Base-by-base conservation (phyloP, 345 rosid genomes). In the Salix purpurea region DNA sequence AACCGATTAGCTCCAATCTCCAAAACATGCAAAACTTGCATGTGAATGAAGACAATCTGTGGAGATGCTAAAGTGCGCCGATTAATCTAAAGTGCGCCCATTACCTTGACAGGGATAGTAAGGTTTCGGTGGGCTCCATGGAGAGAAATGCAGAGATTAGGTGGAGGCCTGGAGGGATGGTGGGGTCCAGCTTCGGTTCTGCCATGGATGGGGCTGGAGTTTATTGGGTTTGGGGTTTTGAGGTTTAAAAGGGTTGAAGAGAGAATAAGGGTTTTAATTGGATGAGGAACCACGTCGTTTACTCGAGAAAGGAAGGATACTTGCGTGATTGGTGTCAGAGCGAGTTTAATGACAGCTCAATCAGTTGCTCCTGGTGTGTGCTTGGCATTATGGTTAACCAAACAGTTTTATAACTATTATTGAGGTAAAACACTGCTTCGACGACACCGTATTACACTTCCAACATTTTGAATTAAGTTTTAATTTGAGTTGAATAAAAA, bases 131-230 rank as follows among this genome's bases (percentile, higher is more conserved):
- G 42, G 93, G 85, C 72, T 92, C 97, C 92, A 90, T 88, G 74
- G 97, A 90, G 73, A 91, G 92, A 78, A 89, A 87, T 60, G 96
- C 96, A 13, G 96, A 89, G 66, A 88, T 75, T 7, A 87, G 81
- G 76, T 86, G 85, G 70, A 92, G 90, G 5, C 80, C 64, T 32
- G 83, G 87, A 1, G 87, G 75, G 40, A 70, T 75, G 16, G 28
- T 50, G 23, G 85, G 74, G 62, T 86, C 79, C 30, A 79, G 70
- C 37, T 44, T 4, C 11, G 42, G 26, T 13, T 65, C 71, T 36
- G 61, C 77, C 77, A 73, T 60, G 28, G 19, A 24, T 52, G n/a
- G 1, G 7, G 6, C 6, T 10, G 28, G n/a, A 15, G 26, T 16
- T 73, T 39, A 62, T 8, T 1, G 69, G 21, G 23, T 32, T 66